Percentiles rank a stretch among this genome's conserved stretches.
These are phyloP conservation scores for Henckelia pumila DNA, from an alignment of 257 asterid genomes.

Conservation along the genomic window DNA sequence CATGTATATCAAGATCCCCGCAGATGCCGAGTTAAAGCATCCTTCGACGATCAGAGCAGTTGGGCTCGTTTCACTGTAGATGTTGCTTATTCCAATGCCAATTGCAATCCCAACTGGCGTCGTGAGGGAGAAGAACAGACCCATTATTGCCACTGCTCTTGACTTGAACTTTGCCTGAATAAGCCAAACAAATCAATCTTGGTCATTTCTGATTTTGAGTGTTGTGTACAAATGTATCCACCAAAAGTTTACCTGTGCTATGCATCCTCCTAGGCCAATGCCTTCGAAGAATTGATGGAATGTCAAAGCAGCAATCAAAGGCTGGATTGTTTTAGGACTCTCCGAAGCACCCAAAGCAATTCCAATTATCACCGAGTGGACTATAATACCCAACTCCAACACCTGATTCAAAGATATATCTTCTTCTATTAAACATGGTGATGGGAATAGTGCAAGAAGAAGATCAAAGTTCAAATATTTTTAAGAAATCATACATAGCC, in stretches of 20 bases:
- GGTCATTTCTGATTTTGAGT: too few species aligned
- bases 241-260: conserved; percentile 31
- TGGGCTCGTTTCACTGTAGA: conserved; percentile 34
- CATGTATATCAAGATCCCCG: conserved; percentile 39
- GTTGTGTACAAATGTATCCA: too few species aligned
- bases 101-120: conserved; percentile 30
- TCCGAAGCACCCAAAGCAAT: conserved; percentile 35
- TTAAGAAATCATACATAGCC: too few species aligned
- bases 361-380: conserved; percentile 36
- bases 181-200: too few species aligned
- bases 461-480: too few species aligned
- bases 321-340: conserved; percentile 28
- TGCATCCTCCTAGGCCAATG: conserved; percentile 36
- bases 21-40: conserved; percentile 34
- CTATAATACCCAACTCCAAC: conserved; percentile 36
- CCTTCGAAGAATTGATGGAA: conserved; percentile 42
- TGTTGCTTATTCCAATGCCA: conserved; percentile 31
- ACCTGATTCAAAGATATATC: conserved; percentile 17
- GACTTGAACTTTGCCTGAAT: conserved; percentile 29
- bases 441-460: too few species aligned
- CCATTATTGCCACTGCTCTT: conserved; percentile 24
- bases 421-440: too few species aligned
- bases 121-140: conserved; percentile 27
- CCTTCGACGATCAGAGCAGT: conserved; percentile 36
- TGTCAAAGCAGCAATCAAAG: conserved; percentile 31